These are phyloP conservation scores for Leccinum variicolor DNA, from an alignment of 768 basidiomycete genomes.

Conservation along the genomic window DNA sequence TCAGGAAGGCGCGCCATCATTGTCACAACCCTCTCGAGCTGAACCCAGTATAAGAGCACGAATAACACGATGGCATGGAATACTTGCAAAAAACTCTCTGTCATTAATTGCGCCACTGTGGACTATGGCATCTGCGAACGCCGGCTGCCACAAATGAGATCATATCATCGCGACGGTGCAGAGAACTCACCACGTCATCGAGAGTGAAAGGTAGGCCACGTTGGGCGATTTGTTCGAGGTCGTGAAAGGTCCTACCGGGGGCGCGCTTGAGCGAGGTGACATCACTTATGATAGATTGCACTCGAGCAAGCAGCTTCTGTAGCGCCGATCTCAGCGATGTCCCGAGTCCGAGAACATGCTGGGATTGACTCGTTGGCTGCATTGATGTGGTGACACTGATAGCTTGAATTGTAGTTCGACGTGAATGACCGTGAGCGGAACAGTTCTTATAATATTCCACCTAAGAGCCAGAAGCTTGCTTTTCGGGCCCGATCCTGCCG, in stretches of 20 bases:
- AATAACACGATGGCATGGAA: not conserved
- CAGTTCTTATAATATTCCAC: no score
- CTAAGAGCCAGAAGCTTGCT: no score
- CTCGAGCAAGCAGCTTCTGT: slow-evolving; percentile 13
- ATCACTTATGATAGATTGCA: slow-evolving; percentile 1
- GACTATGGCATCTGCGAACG: slow-evolving; percentile 45
- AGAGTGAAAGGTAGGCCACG: slow-evolving; percentile 26
- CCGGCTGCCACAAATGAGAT: slow-evolving; percentile 34
- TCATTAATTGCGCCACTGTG: slow-evolving; percentile 51
- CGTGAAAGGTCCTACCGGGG: slow-evolving; percentile 17
- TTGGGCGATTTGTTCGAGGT: slow-evolving; percentile 27
- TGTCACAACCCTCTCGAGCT: slow-evolving; percentile 65
- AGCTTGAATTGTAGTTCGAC: no score
- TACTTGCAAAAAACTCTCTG: slow-evolving; percentile 54
- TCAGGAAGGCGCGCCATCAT: slow-evolving; percentile 54
- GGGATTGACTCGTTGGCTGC: no score
- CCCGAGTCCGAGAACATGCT: no score
- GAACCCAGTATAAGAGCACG: slow-evolving; percentile 5
- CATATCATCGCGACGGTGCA: not conserved
- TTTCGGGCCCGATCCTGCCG: no score
- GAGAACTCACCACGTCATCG: slow-evolving; percentile 27
- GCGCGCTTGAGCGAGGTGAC: not conserved
- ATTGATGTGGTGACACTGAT: no score
- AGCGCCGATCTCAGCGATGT: slow-evolving; percentile 4
- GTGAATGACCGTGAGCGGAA: no score